phyloP scores from a whole-genome alignment of 2,329 filamentous ascomycete genomes.

The Penicillium sp. region DNA sequence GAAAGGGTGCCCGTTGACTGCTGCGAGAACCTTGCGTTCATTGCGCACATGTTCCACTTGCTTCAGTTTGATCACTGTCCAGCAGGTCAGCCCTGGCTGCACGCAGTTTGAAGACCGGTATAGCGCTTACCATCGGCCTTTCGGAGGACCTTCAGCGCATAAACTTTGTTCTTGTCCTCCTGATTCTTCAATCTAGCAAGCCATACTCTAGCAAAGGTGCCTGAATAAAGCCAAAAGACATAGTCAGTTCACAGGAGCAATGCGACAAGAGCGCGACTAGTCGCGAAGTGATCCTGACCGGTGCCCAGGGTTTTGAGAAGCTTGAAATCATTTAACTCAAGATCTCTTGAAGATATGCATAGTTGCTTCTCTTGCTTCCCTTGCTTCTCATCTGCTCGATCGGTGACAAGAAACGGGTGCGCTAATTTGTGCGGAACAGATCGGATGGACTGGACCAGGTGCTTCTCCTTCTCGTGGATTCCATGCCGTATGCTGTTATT shows the following conservation, averaged over 20 bases:
- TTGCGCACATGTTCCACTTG: slow-evolving; percentile 65
- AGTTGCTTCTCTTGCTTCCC: slow-evolving; percentile 37
- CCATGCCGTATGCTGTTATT: slow-evolving; percentile 18
- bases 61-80: slow-evolving; percentile 54
- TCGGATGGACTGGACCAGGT: slow-evolving; percentile 26
- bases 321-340: slow-evolving; percentile 44
- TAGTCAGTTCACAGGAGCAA: slow-evolving; percentile 11
- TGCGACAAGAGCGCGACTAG: background rate
- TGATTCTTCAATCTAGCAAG: slow-evolving; percentile 42
- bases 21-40: slow-evolving; percentile 59
- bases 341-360: slow-evolving; percentile 33
- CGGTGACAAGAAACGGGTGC: slow-evolving; percentile 37
- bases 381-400: slow-evolving; percentile 37
- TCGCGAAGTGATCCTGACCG: slow-evolving; percentile 31
- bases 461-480: slow-evolving; percentile 29
- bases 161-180: slow-evolving; percentile 39
- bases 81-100: slow-evolving; percentile 6
- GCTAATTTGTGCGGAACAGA: slow-evolving; percentile 25
- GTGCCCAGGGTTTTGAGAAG: slow-evolving; percentile 48
- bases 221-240: slow-evolving; percentile 26
- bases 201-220: slow-evolving; percentile 51
- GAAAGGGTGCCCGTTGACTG: slow-evolving; percentile 60
- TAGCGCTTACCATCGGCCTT: slow-evolving; percentile 45
- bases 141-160: slow-evolving; percentile 48
- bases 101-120: slow-evolving; percentile 1